Conservation (phyloP, 2,329 filamentous ascomycete species). For the Penicillium paneum region DNA sequence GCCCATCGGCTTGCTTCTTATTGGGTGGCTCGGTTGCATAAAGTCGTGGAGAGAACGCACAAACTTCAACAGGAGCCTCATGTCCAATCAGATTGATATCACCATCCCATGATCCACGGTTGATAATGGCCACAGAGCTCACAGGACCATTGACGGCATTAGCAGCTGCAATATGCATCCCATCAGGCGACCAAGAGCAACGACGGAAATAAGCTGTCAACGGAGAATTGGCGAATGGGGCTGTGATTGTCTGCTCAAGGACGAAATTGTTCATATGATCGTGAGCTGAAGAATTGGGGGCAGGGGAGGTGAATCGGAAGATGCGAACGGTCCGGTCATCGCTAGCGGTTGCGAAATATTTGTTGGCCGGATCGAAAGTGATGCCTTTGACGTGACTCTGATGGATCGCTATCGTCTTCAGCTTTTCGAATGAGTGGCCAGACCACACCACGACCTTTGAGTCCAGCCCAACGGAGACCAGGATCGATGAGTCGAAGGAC, state of each 20-base stretch:
- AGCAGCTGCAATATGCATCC: slow-evolving; percentile 91
- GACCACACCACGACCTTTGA: slow-evolving; percentile 99
- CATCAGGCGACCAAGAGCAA: slow-evolving; percentile 97
- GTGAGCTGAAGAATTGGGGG: slow-evolving; percentile 86
- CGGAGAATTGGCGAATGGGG: slow-evolving; percentile 85
- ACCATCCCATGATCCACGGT: slow-evolving; percentile 86
- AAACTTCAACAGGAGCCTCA: slow-evolving; percentile 94
- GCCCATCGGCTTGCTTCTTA: slow-evolving; percentile 45
- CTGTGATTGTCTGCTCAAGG: slow-evolving; percentile 83
- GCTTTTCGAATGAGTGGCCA: slow-evolving; percentile 93
- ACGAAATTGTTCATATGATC: slow-evolving; percentile 97
- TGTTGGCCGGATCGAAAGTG: slow-evolving; percentile 97
- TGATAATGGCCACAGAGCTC: slow-evolving; percentile 93
- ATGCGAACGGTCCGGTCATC: slow-evolving; percentile 97
- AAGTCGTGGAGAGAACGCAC: slow-evolving; percentile 89
- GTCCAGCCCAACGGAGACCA: slow-evolving; percentile 93
- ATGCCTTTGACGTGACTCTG: slow-evolving; percentile 98
- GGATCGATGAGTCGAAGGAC: slow-evolving; percentile 91
- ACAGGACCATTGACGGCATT: slow-evolving; percentile 97
- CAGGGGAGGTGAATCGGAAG: slow-evolving; percentile 87
- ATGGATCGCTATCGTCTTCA: slow-evolving; percentile 89
- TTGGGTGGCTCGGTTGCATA: slow-evolving; percentile 68
- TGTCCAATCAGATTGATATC: slow-evolving; percentile 98
- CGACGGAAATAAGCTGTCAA: slow-evolving; percentile 94
- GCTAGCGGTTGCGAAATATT: slow-evolving; percentile 97